These are phyloP conservation scores for Tylopilus sp. DNA, from an alignment of 768 basidiomycete genomes.

Conservation along the genomic window DNA sequence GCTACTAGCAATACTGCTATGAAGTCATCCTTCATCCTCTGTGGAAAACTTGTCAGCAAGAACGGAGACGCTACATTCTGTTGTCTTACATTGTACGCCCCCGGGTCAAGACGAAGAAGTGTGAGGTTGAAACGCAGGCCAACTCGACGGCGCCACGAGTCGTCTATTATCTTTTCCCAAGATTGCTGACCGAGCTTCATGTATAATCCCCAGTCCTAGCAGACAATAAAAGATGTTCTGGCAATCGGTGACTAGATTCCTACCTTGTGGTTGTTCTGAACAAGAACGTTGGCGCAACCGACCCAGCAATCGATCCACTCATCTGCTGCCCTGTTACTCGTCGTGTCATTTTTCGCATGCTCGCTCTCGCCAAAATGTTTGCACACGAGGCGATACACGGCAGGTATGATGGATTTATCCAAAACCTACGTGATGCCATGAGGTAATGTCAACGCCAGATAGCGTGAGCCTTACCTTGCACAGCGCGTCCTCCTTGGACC, in stretches of 20 bases:
- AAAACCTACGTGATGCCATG: slow-evolving; percentile 39
- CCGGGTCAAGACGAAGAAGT: slow-evolving; percentile 56
- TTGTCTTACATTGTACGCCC: slow-evolving; percentile 51
- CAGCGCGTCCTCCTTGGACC: slow-evolving; percentile 45
- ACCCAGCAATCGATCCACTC: slow-evolving; percentile 72
- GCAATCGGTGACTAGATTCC: not conserved
- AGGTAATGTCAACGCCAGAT: not conserved
- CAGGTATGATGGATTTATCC: slow-evolving; percentile 45
- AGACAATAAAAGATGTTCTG: not conserved
- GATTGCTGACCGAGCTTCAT: slow-evolving; percentile 50
- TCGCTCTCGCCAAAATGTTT: slow-evolving; percentile 40
- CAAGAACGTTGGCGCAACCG: slow-evolving; percentile 59
- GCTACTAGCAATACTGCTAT: slow-evolving; percentile 51
- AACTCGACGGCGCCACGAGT: slow-evolving; percentile 51
- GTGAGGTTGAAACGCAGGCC: slow-evolving; percentile 59
- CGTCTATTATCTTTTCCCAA: slow-evolving; percentile 52
- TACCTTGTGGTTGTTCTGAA: slow-evolving; percentile 49
- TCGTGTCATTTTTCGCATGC: slow-evolving; percentile 15
- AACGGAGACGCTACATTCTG: not conserved
- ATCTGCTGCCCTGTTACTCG: slow-evolving; percentile 40
- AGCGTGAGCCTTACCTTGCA: slow-evolving; percentile 40
- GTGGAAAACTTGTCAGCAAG: slow-evolving; percentile 2
- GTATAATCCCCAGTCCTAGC: slow-evolving; percentile 61
- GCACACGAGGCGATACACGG: slow-evolving; percentile 54
- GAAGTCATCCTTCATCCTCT: slow-evolving; percentile 50